These are phyloP conservation scores for Aspergillus puulaauensis DNA, from an alignment of 2,329 filamentous ascomycete genomes.

Conservation along the genomic window DNA sequence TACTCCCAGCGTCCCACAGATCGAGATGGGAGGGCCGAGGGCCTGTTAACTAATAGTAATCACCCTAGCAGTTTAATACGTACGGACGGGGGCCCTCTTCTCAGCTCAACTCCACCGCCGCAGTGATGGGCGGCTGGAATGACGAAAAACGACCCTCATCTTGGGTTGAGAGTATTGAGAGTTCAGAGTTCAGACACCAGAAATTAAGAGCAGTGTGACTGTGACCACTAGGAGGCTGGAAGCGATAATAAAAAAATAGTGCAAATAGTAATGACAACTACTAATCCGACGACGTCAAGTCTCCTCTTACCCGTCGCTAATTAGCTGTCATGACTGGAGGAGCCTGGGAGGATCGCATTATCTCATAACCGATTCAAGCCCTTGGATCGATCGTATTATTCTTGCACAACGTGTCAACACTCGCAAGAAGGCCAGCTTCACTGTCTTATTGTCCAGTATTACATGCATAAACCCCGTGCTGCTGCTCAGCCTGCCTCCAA, in stretches of 20 bases:
- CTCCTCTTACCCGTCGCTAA: conserved; percentile 5
- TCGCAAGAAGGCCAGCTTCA: conserved; percentile 3
- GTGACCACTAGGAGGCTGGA: background rate
- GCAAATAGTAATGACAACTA: conserved; percentile 4
- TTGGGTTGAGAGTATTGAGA: background rate
- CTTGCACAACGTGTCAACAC: conserved; percentile 2
- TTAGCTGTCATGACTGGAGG: conserved; percentile 1
- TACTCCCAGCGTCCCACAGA: conserved; percentile 4
- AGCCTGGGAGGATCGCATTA: background rate
- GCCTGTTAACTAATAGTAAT: background rate
- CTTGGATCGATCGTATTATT: background rate
- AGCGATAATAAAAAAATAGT: conserved; percentile 5
- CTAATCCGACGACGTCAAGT: conserved; percentile 2
- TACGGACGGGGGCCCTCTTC: conserved; percentile 1
- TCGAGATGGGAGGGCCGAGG: conserved; percentile 1
- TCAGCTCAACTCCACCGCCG: conserved; percentile 28
- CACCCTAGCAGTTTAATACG: conserved; percentile 1
- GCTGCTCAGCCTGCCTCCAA: conserved; percentile 2
- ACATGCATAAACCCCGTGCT: conserved; percentile 12
- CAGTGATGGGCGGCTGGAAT: conserved; percentile 21
- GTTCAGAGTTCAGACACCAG: background rate
- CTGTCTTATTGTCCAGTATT: conserved; percentile 11
- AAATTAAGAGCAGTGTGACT: background rate
- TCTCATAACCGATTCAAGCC: background rate
- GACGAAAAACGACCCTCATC: conserved; percentile 26